Conservation (phyloP, 805 yeast genomes). For the Cyberlindnera amylophila region DNA sequence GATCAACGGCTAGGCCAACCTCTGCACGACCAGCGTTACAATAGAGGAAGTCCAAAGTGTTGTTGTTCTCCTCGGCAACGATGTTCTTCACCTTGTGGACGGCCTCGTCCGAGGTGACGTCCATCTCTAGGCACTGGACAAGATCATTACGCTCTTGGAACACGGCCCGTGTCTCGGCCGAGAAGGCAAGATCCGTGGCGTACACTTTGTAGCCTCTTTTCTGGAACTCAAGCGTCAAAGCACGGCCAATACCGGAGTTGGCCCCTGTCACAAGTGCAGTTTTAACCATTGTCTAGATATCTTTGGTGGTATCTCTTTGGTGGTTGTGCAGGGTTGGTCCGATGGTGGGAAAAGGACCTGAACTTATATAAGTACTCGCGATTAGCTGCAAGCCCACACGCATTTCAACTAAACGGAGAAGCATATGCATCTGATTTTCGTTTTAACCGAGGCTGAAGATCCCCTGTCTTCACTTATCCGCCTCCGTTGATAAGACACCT, state of each 20-base stretch:
- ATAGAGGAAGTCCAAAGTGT: conserved; percentile 36
- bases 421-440: too few relatives aligned
- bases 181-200: conserved; percentile 33
- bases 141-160: conserved; percentile 14
- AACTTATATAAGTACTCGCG: too few relatives aligned
- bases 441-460: too few relatives aligned
- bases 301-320: not conserved
- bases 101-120: conserved; percentile 33
- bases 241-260: conserved; percentile 56
- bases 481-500: too few relatives aligned
- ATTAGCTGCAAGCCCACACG: too few relatives aligned
- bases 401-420: too few relatives aligned
- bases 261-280: conserved; percentile 57
- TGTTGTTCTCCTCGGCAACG: conserved; percentile 27
- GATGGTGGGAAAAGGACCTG: too few relatives aligned
- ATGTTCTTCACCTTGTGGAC: conserved; percentile 26
- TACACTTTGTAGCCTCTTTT: conserved; percentile 37
- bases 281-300: not conserved
- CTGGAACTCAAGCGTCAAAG: conserved; percentile 43
- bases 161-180: conserved; percentile 26
- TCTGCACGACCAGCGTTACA: conserved; percentile 38
- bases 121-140: conserved; percentile 22
- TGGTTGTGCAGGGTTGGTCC: too few relatives aligned
- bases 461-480: too few relatives aligned
- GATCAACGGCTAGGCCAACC: conserved; percentile 33